Evolutionary conservation across 345 rosid species (phyloP), one percentile per base, ranked within the genome.

Genomic region (Turritis glabra): DNA sequence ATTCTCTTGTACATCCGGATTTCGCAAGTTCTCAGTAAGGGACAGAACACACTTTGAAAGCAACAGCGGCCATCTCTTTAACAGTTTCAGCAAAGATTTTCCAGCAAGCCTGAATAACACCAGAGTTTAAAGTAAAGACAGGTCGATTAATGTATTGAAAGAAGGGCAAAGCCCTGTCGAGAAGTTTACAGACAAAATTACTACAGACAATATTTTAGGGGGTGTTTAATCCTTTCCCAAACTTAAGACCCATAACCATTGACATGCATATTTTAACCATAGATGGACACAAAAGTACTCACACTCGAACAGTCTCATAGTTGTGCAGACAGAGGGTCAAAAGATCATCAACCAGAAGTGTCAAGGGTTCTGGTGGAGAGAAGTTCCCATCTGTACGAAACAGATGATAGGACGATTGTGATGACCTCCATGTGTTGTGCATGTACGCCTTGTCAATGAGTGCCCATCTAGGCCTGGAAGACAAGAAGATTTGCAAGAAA

Each of bases 361-460:
- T 58, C 79, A 87, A 76, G 73, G 85, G 87, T 56, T 88, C 91
- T 32, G 99, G 83, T 30, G 97, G 97, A 75, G 83, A 80, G 82
- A 90, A 83, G 75, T 82, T 88, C 69, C 92, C 91, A 76, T 82
- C 85, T 6, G 88, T 83, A 35, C 97, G 97, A 80, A 79, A 95
- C 71, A 86, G 87, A 80, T 95, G 93, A 84, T 90, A 90, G 25
- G 99, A 83, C 12, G 99, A 87, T 77, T 92, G 99, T 12, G 99
- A 95, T 57, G 99, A 86, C 65, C 97, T 89, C 99, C 99, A 95
- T 37, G 96, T 87, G 77, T 74, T 85, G 82, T 95, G 99, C 99
- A 92, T 90, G 84, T 89, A 89, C 60, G 96, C 90, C 79, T 89
- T 91, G 83, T 95, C 99, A 44, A 95, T 83, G 73, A 87, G 91